phyloP scores from a whole-genome alignment of 768 basidiomycete genomes.

The Sarcomyxa edulis region DNA sequence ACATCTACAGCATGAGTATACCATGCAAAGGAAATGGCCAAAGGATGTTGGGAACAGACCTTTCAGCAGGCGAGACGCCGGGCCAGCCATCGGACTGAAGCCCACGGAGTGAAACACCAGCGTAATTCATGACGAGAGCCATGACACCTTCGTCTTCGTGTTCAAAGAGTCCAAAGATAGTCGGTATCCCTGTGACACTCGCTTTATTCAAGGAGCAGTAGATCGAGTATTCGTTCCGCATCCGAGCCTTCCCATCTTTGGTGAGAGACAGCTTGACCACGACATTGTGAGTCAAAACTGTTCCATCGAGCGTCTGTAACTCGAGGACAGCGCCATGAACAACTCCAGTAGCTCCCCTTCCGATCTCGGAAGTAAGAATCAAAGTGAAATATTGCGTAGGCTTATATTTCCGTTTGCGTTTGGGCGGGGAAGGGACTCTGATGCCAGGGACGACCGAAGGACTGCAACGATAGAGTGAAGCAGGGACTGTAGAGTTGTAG shows the following conservation, averaged over 20 bases:
- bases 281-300: neutral
- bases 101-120: neutral
- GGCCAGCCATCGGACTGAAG: neutral
- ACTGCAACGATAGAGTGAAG: constrained; percentile 7
- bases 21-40: neutral
- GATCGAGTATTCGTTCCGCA: constrained; percentile 9
- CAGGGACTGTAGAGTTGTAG: constrained; percentile 10
- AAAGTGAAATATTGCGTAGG: neutral
- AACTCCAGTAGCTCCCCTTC: constrained; percentile 7
- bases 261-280: constrained; percentile 12
- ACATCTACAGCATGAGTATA: no score
- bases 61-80: neutral
- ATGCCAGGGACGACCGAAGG: neutral
- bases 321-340: constrained; percentile 8
- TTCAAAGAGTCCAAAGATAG: constrained; percentile 10
- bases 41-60: neutral
- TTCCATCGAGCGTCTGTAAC: neutral
- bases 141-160: constrained; percentile 5
- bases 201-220: constrained; percentile 9
- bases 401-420: neutral
- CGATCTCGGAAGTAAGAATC: constrained; percentile 4
- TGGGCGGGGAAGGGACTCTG: neutral
- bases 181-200: constrained; percentile 7
- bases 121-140: constrained; percentile 6
- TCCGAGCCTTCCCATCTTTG: constrained; percentile 3